phyloP scores from a whole-genome alignment of 805 yeast species.

The Saturnispora sekii region DNA sequence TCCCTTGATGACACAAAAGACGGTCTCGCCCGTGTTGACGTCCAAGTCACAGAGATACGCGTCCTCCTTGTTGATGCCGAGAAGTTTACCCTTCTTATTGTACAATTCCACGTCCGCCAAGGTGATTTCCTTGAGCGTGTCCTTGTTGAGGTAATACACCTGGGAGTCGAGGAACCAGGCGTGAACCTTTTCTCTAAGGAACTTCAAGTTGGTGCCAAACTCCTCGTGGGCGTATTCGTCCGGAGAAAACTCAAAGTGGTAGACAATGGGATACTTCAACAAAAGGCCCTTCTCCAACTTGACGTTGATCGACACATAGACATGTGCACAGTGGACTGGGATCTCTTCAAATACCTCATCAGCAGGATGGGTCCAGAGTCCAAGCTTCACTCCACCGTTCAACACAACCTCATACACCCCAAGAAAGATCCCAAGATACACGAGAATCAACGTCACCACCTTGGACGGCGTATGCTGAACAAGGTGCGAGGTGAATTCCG shows the following conservation, averaged over 20 bases:
- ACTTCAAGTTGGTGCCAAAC: slow-evolving; percentile 57
- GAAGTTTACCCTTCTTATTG: slow-evolving; percentile 24
- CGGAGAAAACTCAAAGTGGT: slow-evolving; percentile 72
- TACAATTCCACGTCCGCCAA: slow-evolving; percentile 29
- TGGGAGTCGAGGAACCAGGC: slow-evolving; percentile 41
- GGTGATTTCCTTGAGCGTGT: slow-evolving; percentile 10
- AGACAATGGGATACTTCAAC: slow-evolving; percentile 34
- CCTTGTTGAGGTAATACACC: slow-evolving; percentile 19
- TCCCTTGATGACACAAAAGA: slow-evolving; percentile 27
- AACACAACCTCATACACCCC: slow-evolving; percentile 19
- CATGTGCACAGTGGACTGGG: slow-evolving; percentile 74
- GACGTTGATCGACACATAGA: slow-evolving; percentile 45
- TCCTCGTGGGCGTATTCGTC: slow-evolving; percentile 70
- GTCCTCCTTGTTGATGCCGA: slow-evolving; percentile 28
- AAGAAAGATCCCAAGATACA: slow-evolving; percentile 17
- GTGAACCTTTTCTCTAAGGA: slow-evolving; percentile 49
- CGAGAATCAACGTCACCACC: slow-evolving; percentile 20
- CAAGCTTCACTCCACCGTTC: slow-evolving; percentile 17
- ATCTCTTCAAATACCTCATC: slow-evolving; percentile 56
- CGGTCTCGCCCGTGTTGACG: slow-evolving; percentile 43
- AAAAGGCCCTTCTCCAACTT: slow-evolving; percentile 13
- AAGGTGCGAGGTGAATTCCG: slow-evolving; percentile 18
- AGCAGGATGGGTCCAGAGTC: slow-evolving; percentile 25
- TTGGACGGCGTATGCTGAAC: slow-evolving; percentile 17
- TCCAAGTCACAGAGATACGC: slow-evolving; percentile 41